These are phyloP conservation scores for Taxillus chinensis DNA, from an alignment of 164 flowering plant genomes.

Conservation along the genomic window DNA sequence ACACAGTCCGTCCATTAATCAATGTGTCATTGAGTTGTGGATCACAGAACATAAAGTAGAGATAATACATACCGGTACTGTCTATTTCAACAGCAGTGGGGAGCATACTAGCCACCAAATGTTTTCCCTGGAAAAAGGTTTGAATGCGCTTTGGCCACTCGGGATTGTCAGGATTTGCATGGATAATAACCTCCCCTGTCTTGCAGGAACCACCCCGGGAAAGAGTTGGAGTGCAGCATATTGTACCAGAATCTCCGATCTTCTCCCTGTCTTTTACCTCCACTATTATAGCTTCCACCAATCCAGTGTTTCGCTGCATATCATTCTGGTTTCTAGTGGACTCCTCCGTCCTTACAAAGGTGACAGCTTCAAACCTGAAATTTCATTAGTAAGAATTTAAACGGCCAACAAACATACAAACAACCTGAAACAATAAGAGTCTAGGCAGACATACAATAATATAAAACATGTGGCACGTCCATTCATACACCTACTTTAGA, in stretches of 20 bases:
- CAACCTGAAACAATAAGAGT: not conserved
- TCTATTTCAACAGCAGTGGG: constrained; percentile 34
- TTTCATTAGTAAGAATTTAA: not conserved
- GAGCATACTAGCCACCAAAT: constrained; percentile 37
- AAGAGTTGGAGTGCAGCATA: constrained; percentile 57
- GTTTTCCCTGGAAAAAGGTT: constrained; percentile 42
- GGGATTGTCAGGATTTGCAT: constrained; percentile 31
- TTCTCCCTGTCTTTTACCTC: constrained; percentile 67
- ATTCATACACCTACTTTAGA: not conserved
- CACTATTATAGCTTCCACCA: constrained; percentile 68
- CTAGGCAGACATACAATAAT: not conserved
- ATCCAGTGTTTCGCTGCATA: constrained; percentile 57
- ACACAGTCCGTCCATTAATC: constrained; percentile 67
- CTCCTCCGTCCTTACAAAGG: constrained; percentile 56
- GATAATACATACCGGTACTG: constrained; percentile 72
- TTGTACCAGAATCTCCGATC: constrained; percentile 50
- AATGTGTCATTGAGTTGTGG: constrained; percentile 54
- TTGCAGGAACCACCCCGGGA: constrained; percentile 40
- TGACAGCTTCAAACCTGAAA: constrained; percentile 63
- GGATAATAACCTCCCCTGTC: constrained; percentile 65
- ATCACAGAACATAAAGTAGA: constrained; percentile 70
- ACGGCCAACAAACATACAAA: not conserved
- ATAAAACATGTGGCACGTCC: not conserved
- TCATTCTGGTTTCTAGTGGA: constrained; percentile 29
- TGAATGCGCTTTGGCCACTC: constrained; percentile 57